These are phyloP conservation scores for Trichoderma aggressivum DNA, from an alignment of 2,329 filamentous ascomycete species.

Conservation along the genomic window DNA sequence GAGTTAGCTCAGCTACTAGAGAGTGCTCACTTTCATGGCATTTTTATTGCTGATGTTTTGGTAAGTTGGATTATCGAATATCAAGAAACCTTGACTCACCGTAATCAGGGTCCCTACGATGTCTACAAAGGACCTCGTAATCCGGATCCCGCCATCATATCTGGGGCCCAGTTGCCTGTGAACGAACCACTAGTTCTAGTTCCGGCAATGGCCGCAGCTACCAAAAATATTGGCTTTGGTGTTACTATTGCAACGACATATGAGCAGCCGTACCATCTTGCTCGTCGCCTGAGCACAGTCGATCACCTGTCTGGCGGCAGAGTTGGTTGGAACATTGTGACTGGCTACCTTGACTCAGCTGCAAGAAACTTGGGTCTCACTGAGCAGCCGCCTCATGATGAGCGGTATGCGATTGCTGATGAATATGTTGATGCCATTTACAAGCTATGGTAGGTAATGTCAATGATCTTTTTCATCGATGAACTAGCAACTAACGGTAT, in stretches of 20 bases:
- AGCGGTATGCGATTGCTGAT: constrained; percentile 57
- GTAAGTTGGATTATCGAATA: constrained; percentile 17
- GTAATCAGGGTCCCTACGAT: constrained; percentile 56
- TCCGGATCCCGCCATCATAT: constrained; percentile 53
- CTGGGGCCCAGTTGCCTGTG: constrained; percentile 68
- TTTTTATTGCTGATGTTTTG: constrained; percentile 63
- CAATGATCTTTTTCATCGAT: neutral
- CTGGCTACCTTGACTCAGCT: constrained; percentile 64
- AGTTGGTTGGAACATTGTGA: constrained; percentile 54
- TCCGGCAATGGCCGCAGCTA: constrained; percentile 65
- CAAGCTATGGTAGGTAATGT: constrained; percentile 53
- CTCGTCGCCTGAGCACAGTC: constrained; percentile 60
- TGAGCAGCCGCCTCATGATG: constrained; percentile 48
- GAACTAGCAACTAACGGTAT: neutral
- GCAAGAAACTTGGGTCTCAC: constrained; percentile 59
- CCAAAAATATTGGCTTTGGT: constrained; percentile 64
- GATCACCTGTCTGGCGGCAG: constrained; percentile 66
- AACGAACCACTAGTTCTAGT: constrained; percentile 62
- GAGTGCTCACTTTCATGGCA: constrained; percentile 59
- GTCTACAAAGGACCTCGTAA: constrained; percentile 59
- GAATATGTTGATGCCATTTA: constrained; percentile 58
- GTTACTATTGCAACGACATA: constrained; percentile 67
- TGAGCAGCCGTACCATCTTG: constrained; percentile 65
- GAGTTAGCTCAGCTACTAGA: constrained; percentile 40
- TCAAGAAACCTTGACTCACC: neutral